Percentiles rank a stretch among this genome's conserved stretches.
phyloP scores from a whole-genome alignment of 1,284 basidiomycete genomes.

The Salmacisia buchloeana region DNA sequence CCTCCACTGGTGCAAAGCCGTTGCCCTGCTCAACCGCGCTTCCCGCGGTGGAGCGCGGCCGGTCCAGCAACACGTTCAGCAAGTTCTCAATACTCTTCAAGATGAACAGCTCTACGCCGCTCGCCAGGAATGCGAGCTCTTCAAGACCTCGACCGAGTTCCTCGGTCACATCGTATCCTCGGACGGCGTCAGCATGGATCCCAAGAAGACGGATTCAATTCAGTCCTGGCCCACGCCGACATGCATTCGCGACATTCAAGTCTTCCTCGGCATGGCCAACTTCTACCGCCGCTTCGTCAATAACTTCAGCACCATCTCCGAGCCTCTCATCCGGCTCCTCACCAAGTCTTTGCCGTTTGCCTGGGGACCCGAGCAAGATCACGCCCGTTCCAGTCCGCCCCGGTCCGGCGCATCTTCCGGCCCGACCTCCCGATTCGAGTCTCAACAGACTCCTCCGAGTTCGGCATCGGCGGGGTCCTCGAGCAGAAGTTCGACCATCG shows the following conservation, averaged over 20 bases:
- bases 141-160: slow-evolving; percentile 49
- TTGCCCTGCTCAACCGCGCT: no score
- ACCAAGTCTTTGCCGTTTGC: slow-evolving; percentile 10
- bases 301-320: slow-evolving; percentile 3
- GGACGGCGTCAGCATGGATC: slow-evolving; percentile 52
- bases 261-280: slow-evolving; percentile 15
- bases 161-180: slow-evolving; percentile 53
- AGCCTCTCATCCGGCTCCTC: slow-evolving; percentile 8
- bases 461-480: slow-evolving; percentile 12
- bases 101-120: slow-evolving; percentile 17
- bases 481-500: slow-evolving; percentile 9
- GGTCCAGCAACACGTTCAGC: slow-evolving; percentile 39
- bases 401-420: slow-evolving; percentile 7
- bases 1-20: no score
- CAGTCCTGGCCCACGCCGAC: slow-evolving; percentile 52
- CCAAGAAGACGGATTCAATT: slow-evolving; percentile 52
- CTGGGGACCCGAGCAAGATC: not conserved
- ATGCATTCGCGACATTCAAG: slow-evolving; percentile 24
- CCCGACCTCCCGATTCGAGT: slow-evolving; percentile 10
- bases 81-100: slow-evolving; percentile 51
- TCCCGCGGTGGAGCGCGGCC: no score
- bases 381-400: slow-evolving; percentile 10
- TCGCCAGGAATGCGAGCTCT: slow-evolving; percentile 15
- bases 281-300: slow-evolving; percentile 13
- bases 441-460: slow-evolving; percentile 13